Evolutionary conservation across 164 flowering plant species (phyloP), one percentile per base, ranked within the genome.

Genomic region (Aristolochia californica): DNA sequence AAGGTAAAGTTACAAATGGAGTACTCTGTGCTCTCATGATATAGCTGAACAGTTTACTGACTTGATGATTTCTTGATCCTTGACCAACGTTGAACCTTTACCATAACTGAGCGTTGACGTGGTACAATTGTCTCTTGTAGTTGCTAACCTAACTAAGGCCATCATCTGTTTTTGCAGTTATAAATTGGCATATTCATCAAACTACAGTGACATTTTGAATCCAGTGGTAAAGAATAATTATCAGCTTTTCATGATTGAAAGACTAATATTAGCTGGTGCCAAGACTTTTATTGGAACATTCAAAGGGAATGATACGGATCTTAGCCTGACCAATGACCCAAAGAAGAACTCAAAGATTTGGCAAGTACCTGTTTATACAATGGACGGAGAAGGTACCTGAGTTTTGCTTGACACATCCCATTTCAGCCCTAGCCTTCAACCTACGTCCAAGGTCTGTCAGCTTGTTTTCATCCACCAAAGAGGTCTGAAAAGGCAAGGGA

Each of bases 261-360:
- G 99, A 72, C 81, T 89, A 28, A 74, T 93, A 26, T 21, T 89
- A 79, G 75, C 72, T 77, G 87, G 91, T 43, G 97, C 99, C 27
- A 89, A 75, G 70, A 85, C 87, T 23, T 77, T 79, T 58, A 80
- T 93, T 56, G 77, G 52, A 74, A 93, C 99, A 53, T 85, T 70
- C 63, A 89, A 83, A 66, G 97, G 80, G 71, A 80, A 74, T 14
- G 87, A 77, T 22, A 77, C 71, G n/a, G 88, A 80, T 69, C 87
- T 84, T 58, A 83, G 88, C 70, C 81, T 93, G 43, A 82, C 90
- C 0, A 96, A 89, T 64, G 96, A 93, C 61, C 91, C 88, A 4
- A 93, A 93, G 74, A 93, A 93, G 83, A 89, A 88, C 68, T 82
- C 95, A 28, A 87, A 87, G 73, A 50, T 5, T 12, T 93, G 99